Evolutionary conservation across 2,329 filamentous ascomycete species (phyloP).

Genomic region (Cladophialophora exuberans): DNA sequence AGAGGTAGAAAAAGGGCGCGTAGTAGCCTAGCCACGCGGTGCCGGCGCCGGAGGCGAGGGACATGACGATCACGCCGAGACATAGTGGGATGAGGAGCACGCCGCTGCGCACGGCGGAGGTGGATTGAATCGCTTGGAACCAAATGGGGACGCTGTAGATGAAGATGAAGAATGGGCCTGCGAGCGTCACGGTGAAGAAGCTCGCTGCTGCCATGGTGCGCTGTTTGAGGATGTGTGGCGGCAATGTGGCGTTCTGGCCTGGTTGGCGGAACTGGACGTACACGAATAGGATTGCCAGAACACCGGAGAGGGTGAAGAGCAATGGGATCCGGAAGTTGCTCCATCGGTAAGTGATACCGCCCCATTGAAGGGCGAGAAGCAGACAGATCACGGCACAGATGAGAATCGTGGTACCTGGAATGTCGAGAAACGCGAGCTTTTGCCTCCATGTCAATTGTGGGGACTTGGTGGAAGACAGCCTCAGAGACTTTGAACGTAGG

Average conservation of each 20-base stretch:
- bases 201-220: constrained; percentile 37
- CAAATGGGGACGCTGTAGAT: constrained; percentile 47
- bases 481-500: background rate
- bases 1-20: constrained; percentile 32
- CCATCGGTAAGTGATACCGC: constrained; percentile 50
- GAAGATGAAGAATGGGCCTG: constrained; percentile 40
- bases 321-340: constrained; percentile 47
- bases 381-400: constrained; percentile 40
- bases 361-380: constrained; percentile 46
- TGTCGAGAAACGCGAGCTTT: constrained; percentile 32
- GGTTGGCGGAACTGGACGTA: constrained; percentile 47
- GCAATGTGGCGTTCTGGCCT: constrained; percentile 50
- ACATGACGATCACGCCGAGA: constrained; percentile 20
- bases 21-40: constrained; percentile 28
- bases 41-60: constrained; percentile 18
- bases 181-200: constrained; percentile 40
- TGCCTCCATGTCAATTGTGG: constrained; percentile 31
- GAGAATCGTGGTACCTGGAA: constrained; percentile 42
- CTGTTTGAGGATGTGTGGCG: constrained; percentile 40
- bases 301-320: constrained; percentile 50
- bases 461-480: constrained; percentile 18
- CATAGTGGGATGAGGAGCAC: constrained; percentile 25
- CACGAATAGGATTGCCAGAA: constrained; percentile 48
- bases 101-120: constrained; percentile 31
- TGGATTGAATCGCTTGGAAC: constrained; percentile 49